Percentiles rank a stretch among this genome's conserved stretches.
phyloP scores from a whole-genome alignment of 2,329 filamentous ascomycete species.

The Myotisia sp. region DNA sequence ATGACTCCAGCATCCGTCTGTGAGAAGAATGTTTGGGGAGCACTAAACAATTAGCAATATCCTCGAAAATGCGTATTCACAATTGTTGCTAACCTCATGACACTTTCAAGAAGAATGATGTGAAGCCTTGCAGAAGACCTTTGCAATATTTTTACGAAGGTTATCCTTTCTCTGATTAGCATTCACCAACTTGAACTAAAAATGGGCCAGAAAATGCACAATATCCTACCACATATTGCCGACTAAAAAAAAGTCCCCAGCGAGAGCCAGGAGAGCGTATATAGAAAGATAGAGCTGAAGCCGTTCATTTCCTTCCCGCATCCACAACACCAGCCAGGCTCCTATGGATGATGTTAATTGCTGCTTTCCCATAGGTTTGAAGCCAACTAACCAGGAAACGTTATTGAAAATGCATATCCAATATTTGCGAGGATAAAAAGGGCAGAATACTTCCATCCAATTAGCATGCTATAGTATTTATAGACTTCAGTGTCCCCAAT shows the following conservation, averaged over 20 bases:
- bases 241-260: not conserved
- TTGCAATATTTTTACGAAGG: slow-evolving; percentile 1
- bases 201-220: too few species aligned
- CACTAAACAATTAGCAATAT: not conserved
- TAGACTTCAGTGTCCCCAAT: slow-evolving; percentile 6
- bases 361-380: not conserved
- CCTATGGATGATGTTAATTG: not conserved
- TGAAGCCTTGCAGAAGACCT: slow-evolving; percentile 4
- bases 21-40: slow-evolving; percentile 3
- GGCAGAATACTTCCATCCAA: slow-evolving; percentile 1
- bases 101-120: not conserved
- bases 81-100: slow-evolving; percentile 1
- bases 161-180: not conserved
- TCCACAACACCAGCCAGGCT: slow-evolving; percentile 1
- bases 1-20: slow-evolving; percentile 4
- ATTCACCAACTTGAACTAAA: not conserved
- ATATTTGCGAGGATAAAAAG: not conserved
- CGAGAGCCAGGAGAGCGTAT: slow-evolving; percentile 1
- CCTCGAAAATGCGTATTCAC: not conserved
- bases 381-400: slow-evolving; percentile 2
- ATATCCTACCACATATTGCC: slow-evolving; percentile 2
- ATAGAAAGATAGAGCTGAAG: slow-evolving; percentile 3
- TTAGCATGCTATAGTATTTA: slow-evolving; percentile 2
- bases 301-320: not conserved
- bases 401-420: slow-evolving; percentile 3